Percentiles rank a stretch among this genome's conserved stretches.
phyloP scores from a whole-genome alignment of 768 basidiomycete genomes.

The Kwoniella sp. region DNA sequence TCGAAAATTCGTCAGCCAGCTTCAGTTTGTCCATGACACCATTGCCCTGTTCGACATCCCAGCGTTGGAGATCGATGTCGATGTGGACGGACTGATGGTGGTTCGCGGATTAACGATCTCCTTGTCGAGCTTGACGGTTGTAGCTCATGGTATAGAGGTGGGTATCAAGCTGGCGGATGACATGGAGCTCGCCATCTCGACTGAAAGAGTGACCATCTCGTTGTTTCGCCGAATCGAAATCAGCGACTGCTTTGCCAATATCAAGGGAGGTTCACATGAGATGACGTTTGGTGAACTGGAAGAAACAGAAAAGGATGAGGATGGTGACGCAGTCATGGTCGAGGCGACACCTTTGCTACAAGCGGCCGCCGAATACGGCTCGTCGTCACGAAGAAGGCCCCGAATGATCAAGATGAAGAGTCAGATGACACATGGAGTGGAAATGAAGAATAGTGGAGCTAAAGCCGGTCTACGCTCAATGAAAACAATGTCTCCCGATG shows the following conservation, averaged over 20 bases:
- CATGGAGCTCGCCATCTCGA: constrained; percentile 29
- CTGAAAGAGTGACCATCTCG: constrained; percentile 12
- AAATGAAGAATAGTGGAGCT: constrained; percentile 11
- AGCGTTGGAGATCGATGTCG: constrained; percentile 31
- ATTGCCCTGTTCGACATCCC: constrained; percentile 32
- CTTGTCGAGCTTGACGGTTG: constrained; percentile 24
- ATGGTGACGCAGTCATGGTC: constrained; percentile 30
- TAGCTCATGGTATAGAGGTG: constrained; percentile 29
- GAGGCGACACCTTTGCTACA: constrained; percentile 23
- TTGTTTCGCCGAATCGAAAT: constrained; percentile 23
- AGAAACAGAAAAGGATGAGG: constrained; percentile 12
- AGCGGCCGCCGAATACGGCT: constrained; percentile 13
- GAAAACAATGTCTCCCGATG: constrained; percentile 17
- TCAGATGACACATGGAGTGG: constrained; percentile 17
- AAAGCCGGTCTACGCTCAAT: constrained; percentile 10
- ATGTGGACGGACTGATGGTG: constrained; percentile 34
- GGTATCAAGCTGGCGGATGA: constrained; percentile 32
- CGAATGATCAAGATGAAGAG: constrained; percentile 25
- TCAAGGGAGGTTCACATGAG: constrained; percentile 24
- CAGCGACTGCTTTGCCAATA: constrained; percentile 30
- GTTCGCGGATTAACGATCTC: constrained; percentile 25
- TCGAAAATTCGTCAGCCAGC: constrained; percentile 17
- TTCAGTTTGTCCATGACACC: constrained; percentile 27
- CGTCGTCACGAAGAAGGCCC: constrained; percentile 2
- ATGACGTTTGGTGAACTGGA: constrained; percentile 31